phyloP scores from a whole-genome alignment of 495 filamentous ascomycete species.

The Penicillium argentinense region DNA sequence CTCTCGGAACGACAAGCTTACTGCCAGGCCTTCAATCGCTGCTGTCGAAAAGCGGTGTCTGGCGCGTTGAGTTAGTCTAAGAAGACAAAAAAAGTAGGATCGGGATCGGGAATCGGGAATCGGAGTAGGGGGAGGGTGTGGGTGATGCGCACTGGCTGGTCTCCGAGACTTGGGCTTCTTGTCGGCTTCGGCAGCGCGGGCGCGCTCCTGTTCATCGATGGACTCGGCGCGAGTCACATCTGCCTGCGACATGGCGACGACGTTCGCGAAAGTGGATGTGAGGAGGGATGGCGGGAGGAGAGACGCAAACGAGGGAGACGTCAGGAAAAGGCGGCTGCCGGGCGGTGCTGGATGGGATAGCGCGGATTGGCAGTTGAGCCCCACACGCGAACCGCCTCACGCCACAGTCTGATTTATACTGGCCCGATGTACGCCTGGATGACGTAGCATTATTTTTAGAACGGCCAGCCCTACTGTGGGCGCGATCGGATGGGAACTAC shows the following conservation, averaged over 20 bases:
- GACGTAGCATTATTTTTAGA: not conserved
- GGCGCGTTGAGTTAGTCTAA: slow-evolving; percentile 7
- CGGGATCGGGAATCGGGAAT: slow-evolving; percentile 4
- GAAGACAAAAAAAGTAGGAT: not conserved
- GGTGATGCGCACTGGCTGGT: slow-evolving; percentile 68
- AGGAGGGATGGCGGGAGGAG: slow-evolving; percentile 1
- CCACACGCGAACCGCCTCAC: slow-evolving; percentile 14
- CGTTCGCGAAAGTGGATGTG: slow-evolving; percentile 8
- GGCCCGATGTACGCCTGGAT: not conserved
- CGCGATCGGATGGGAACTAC: too few relatives aligned
- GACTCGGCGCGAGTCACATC: slow-evolving; percentile 47
- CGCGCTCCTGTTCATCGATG: slow-evolving; percentile 48
- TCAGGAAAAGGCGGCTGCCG: slow-evolving; percentile 33
- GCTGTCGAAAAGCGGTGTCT: slow-evolving; percentile 93
- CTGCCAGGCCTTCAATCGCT: slow-evolving; percentile 94
- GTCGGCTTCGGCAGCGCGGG: slow-evolving; percentile 42
- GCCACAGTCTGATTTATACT: too few relatives aligned
- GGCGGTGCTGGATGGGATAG: slow-evolving; percentile 19
- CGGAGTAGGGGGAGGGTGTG: not conserved
- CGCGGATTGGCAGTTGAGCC: too few relatives aligned
- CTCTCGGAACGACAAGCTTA: slow-evolving; percentile 41
- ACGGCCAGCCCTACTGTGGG: too few relatives aligned
- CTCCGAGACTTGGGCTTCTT: slow-evolving; percentile 85
- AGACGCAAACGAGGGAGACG: slow-evolving; percentile 20
- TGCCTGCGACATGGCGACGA: slow-evolving; percentile 46